Conservation (phyloP, 176 grass and related monocot species). For the Alopecurus myosuroides region DNA sequence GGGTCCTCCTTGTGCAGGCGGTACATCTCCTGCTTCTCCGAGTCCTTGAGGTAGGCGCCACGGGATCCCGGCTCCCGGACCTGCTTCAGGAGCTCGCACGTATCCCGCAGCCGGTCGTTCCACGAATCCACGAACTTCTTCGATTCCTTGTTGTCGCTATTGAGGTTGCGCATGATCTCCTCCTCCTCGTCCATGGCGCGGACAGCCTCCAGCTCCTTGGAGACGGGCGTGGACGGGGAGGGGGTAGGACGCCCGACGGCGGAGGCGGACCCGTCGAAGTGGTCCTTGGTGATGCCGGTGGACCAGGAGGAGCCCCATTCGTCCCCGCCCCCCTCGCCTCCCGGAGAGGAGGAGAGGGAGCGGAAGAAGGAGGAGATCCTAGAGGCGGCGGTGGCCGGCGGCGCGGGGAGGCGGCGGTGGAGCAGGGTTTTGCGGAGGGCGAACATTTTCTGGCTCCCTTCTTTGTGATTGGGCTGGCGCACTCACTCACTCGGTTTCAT, state of each 20-base stretch:
- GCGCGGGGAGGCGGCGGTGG: constrained; percentile 42
- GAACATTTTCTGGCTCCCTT: constrained; percentile 35
- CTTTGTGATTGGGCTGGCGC: constrained; percentile 27
- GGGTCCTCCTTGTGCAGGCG: constrained; percentile 91
- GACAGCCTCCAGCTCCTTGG: constrained; percentile 27
- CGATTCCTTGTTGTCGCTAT: constrained; percentile 27
- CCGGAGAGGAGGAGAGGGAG: constrained; percentile 5
- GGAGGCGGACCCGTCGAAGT: constrained; percentile 68
- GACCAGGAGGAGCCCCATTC: constrained; percentile 90
- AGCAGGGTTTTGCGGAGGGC: constrained; percentile 64
- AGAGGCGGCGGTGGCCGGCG: constrained; percentile 22
- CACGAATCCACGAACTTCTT: constrained; percentile 66
- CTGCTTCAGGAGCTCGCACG: constrained; percentile 77
- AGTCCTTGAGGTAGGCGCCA: constrained; percentile 84
- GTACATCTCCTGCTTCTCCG: constrained; percentile 95
- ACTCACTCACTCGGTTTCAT: constrained; percentile 25
- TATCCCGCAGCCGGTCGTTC: constrained; percentile 49
- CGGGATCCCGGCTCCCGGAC: constrained; percentile 70
- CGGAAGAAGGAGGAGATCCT: constrained; percentile 47
- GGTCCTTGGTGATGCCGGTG: constrained; percentile 80
- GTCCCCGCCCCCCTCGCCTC: constrained; percentile 25
- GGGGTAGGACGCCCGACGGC: constrained; percentile 15
- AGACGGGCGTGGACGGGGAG: constrained; percentile 15
- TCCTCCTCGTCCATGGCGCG: constrained; percentile 68
- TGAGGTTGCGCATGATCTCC: constrained; percentile 28